These are phyloP conservation scores for Narthecium ossifragum DNA, from an alignment of 106 monocot genomes.

Conservation along the genomic window DNA sequence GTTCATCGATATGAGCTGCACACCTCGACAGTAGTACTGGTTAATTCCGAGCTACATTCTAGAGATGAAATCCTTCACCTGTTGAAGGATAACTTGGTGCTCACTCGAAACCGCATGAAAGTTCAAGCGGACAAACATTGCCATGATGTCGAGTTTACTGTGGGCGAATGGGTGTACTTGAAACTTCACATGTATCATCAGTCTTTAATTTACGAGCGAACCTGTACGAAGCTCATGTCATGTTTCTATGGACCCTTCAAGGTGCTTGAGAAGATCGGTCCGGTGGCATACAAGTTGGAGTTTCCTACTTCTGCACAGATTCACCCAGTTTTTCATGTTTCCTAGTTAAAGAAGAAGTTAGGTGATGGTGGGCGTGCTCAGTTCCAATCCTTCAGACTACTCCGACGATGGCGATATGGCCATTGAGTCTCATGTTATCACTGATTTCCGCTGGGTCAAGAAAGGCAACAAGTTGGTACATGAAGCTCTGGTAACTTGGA, in stretches of 20 bases:
- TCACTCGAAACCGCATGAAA: slow-evolving; percentile 2
- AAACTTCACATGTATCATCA: background rate
- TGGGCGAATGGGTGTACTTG: background rate
- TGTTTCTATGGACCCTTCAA: background rate
- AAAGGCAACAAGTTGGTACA: background rate
- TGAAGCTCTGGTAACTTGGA: background rate
- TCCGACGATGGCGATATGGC: background rate
- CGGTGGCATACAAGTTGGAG: slow-evolving; percentile 4
- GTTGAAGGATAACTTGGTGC: background rate
- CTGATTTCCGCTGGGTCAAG: background rate
- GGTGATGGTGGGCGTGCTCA: background rate
- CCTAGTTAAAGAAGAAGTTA: too few species aligned
- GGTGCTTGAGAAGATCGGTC: background rate
- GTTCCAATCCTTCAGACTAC: background rate
- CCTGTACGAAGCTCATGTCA: background rate
- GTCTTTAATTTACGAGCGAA: background rate
- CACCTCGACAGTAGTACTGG: background rate
- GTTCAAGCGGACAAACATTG: background rate
- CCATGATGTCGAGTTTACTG: background rate
- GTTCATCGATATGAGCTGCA: background rate
- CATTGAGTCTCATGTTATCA: background rate
- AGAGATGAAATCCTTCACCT: background rate
- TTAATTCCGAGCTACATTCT: background rate
- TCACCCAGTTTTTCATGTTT: slow-evolving; percentile 7
- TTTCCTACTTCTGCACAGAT: background rate